A percentile compares a stretch with the other conserved stretches of the same genome.
Evolutionary conservation across 106 monocot species (phyloP).

Genomic region (Narthecium ossifragum): DNA sequence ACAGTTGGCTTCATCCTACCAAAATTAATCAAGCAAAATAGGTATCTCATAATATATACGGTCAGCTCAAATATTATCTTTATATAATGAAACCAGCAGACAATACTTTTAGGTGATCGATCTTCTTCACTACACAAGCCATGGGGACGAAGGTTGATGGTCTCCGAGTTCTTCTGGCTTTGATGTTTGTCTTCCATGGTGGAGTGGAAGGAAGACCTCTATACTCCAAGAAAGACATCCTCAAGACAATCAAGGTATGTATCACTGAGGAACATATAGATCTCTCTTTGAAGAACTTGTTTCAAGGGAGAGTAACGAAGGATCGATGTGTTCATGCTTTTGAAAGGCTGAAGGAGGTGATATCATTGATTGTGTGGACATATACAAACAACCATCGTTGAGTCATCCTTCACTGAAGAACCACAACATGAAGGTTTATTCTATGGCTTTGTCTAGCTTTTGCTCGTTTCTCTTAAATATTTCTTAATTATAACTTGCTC

Average conservation of each 20-base stretch:
- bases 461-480: not conserved
- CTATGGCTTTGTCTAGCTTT: not conserved
- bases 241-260: not conserved
- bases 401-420: not conserved
- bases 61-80: too few relatives aligned
- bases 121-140: too few relatives aligned
- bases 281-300: not conserved
- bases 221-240: not conserved
- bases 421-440: not conserved
- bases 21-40: too few relatives aligned
- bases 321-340: not conserved
- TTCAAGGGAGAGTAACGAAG: not conserved
- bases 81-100: too few relatives aligned
- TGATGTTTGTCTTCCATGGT: too few relatives aligned
- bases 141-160: too few relatives aligned
- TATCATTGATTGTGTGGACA: not conserved
- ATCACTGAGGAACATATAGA: too few relatives aligned
- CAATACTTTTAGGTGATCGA: too few relatives aligned
- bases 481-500: not conserved
- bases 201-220: too few relatives aligned
- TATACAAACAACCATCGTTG: not conserved
- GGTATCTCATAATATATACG: too few relatives aligned
- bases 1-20: too few relatives aligned
- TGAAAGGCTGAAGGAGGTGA: not conserved
- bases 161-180: too few relatives aligned